Evolutionary conservation across 441 rosid species (phyloP), one percentile per base, ranked within the genome.

Genomic region (Bruguiera hainesii): DNA sequence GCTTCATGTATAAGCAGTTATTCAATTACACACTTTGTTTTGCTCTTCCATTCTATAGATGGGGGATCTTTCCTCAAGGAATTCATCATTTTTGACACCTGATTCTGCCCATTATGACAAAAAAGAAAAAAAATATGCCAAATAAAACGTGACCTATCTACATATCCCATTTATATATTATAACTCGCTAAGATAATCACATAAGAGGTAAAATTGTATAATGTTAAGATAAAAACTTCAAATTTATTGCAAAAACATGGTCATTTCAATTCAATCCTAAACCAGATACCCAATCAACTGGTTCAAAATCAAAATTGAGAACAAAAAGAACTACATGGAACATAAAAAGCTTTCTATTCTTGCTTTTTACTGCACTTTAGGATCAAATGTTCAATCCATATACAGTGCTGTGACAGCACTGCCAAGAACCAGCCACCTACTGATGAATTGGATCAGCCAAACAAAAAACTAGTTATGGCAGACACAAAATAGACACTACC

Each of bases 1-100:
- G 86, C 86, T 80, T 87, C 96, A 78, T 76, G 84, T 88, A 78
- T 67, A 63, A 94, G 84, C 74, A 94, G 83, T 74, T 68, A 89
- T 78, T 86, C 99, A 77, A 94, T 89, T 66, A 84, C 79, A 71
- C 68, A 75, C 83, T 89, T 91, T 70, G 86, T 73, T 72, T 79
- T 82, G 71, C 65, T 73, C 71, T 61, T 83, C 81, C 76, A 76
- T 49, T 52, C 74, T 28, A 71, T 52, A 69, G 65, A 60, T 61
- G 50, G 77, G 49, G 79, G 76, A 71, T 74, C 82, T 66, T 71
- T 80, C 61, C 71, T 56, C 28, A 55, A 55, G 58, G 60, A 66
- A 29, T 57, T 31, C 59, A 62, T 63, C n/a, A 4, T 29, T 29
- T 71, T 73, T 30, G 61, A 53, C 33, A 68, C 30, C 46, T 29